Conservation (phyloP, 2,329 filamentous ascomycete genomes). For the Ophioceras dolichostomum region DNA sequence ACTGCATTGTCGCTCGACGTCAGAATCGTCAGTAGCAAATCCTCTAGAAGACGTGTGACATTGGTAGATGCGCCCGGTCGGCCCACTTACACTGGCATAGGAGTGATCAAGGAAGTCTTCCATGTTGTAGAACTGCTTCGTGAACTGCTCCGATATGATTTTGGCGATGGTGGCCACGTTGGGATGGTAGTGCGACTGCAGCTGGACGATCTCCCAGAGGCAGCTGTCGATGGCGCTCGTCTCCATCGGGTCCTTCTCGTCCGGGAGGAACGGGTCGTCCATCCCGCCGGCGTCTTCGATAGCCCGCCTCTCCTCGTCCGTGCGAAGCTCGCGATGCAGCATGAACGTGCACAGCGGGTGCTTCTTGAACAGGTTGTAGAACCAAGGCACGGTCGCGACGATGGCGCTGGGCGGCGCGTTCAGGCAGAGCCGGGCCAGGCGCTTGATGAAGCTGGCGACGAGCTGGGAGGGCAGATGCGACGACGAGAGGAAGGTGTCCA, state of each 20-base stretch:
- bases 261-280: slow-evolving; percentile 63
- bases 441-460: slow-evolving; percentile 93
- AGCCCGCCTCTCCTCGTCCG: slow-evolving; percentile 39
- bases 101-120: slow-evolving; percentile 96
- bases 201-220: slow-evolving; percentile 85
- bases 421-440: slow-evolving; percentile 73
- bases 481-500: slow-evolving; percentile 83
- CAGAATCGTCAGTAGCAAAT: neutral
- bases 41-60: neutral
- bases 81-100: slow-evolving; percentile 60
- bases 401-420: slow-evolving; percentile 82
- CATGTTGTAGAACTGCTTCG: slow-evolving; percentile 86
- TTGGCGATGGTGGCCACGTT: slow-evolving; percentile 91
- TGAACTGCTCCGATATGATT: slow-evolving; percentile 94
- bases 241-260: slow-evolving; percentile 71
- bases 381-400: slow-evolving; percentile 80
- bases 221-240: slow-evolving; percentile 84
- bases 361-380: slow-evolving; percentile 85
- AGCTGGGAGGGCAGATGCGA: slow-evolving; percentile 85
- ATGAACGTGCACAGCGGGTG: slow-evolving; percentile 93
- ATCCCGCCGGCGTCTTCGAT: slow-evolving; percentile 47
- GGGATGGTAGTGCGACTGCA: slow-evolving; percentile 90
- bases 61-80: no score
- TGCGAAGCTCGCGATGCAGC: slow-evolving; percentile 67
- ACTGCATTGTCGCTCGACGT: slow-evolving; percentile 27